These are phyloP conservation scores for Lithospermum erythrorhizon DNA, from an alignment of 257 asterid genomes.

Conservation along the genomic window DNA sequence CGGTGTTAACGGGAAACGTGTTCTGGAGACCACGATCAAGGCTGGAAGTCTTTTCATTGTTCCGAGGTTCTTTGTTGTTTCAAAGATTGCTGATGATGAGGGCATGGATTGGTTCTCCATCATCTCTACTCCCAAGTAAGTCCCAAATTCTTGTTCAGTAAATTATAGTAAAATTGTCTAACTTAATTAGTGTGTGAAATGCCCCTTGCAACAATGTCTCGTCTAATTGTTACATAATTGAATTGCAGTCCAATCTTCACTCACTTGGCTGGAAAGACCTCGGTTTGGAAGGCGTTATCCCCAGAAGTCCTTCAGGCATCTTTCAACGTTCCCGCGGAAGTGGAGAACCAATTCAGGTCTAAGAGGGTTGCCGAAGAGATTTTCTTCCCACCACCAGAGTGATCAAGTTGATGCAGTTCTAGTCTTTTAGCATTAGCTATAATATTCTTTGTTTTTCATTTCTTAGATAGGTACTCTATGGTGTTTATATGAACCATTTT, in stretches of 20 bases:
- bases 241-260: constrained; percentile 48
- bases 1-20: constrained; percentile 67
- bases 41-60: constrained; percentile 65
- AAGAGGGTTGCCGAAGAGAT: constrained; percentile 68
- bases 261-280: constrained; percentile 49
- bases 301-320: constrained; percentile 56
- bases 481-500: no score
- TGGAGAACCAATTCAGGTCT: constrained; percentile 52
- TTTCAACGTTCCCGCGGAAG: constrained; percentile 41
- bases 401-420: not conserved
- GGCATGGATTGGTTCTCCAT: constrained; percentile 95
- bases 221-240: not conserved
- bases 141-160: not conserved
- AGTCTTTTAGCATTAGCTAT: not conserved
- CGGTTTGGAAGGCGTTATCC: constrained; percentile 57
- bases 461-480: no score
- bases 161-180: no score
- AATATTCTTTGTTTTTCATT: no score
- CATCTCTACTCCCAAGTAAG: constrained; percentile 78
- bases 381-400: constrained; percentile 74
- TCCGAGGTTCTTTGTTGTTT: constrained; percentile 74
- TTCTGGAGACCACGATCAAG: constrained; percentile 42
- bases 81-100: constrained; percentile 66
- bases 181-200: no score
- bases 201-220: not conserved